Evolutionary conservation across 1,284 basidiomycete species (phyloP).

Genomic region (Papiliotrema laurentii): DNA sequence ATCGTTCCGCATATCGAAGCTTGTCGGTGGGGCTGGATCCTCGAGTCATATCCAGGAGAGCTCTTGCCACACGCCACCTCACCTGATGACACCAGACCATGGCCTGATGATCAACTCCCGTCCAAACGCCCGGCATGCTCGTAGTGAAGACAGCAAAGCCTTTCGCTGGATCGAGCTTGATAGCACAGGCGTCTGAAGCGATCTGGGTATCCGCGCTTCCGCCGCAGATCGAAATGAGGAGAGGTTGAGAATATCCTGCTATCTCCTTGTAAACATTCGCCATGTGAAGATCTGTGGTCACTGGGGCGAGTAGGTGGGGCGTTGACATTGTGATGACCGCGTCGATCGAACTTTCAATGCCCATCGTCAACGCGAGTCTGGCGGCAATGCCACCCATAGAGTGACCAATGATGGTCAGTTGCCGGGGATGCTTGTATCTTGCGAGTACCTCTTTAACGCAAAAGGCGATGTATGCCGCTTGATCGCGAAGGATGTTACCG

Average conservation of each 20-base stretch:
- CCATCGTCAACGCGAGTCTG: constrained; percentile 53
- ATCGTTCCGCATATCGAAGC: constrained; percentile 2
- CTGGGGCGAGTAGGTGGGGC: constrained; percentile 83
- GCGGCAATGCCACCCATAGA: constrained; percentile 99
- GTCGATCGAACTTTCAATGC: constrained; percentile 54
- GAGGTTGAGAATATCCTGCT: constrained; percentile 49
- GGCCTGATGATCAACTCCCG: constrained; percentile 89
- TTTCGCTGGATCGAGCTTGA: constrained; percentile 41
- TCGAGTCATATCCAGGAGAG: constrained; percentile 63
- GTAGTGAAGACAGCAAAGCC: constrained; percentile 79
- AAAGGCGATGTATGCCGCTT: constrained; percentile 70
- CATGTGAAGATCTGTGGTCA: constrained; percentile 69
- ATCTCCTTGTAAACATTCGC: constrained; percentile 64
- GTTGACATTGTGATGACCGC: constrained; percentile 92
- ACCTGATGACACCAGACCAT: constrained; percentile 99
- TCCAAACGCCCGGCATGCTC: constrained; percentile 84
- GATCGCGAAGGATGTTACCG: constrained; percentile 77
- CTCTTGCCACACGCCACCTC: constrained; percentile 76
- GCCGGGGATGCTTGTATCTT: constrained; percentile 55
- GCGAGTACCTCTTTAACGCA: constrained; percentile 74
- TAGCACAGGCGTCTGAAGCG: constrained; percentile 80
- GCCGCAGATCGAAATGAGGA: constrained; percentile 83
- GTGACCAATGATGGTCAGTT: constrained; percentile 78
- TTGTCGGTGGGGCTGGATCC: not conserved
- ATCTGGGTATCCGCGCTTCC: constrained; percentile 90